Percentiles rank a stretch among this genome's conserved stretches.
Conservation (phyloP, 805 yeast species). For the Yamadazyma phyllophila region DNA sequence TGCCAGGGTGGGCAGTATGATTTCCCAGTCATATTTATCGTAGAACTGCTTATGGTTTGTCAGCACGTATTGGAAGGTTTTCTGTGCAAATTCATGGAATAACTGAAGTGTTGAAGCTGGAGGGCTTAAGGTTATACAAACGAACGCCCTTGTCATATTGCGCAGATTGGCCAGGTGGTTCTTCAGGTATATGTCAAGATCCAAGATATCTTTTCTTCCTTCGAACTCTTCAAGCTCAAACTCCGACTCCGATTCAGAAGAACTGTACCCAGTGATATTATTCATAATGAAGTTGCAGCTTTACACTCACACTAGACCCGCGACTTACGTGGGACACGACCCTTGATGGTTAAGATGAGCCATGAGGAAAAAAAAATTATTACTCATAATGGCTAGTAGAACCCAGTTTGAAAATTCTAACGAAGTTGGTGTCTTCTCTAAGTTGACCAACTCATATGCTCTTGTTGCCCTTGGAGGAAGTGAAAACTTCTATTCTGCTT, state of each 20-base stretch:
- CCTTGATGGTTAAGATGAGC: conserved; percentile 4
- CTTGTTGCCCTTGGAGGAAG: conserved; percentile 97
- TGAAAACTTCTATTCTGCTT: conserved; percentile 78
- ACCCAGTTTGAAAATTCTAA: conserved; percentile 50
- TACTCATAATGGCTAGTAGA: conserved; percentile 40
- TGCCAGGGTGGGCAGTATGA: not conserved
- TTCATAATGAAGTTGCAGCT: not conserved
- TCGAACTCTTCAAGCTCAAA: not conserved
- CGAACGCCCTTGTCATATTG: conserved; percentile 8
- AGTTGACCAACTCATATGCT: conserved; percentile 93
- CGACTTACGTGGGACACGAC: conserved; percentile 1
- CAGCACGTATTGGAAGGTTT: conserved; percentile 3
- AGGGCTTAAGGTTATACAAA: conserved; percentile 7
- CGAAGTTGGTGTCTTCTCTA: conserved; percentile 88
- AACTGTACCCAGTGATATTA: not conserved
- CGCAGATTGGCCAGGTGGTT: conserved; percentile 7
- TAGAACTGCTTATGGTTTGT: conserved; percentile 5
- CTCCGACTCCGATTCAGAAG: not conserved
- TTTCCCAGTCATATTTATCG: not conserved
- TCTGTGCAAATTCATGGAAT: conserved; percentile 1
- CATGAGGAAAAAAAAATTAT: conserved; percentile 3
- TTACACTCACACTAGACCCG: too few relatives aligned
- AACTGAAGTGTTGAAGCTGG: not conserved
- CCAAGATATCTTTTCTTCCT: not conserved
- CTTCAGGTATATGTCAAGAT: conserved; percentile 8